Base-by-base conservation (phyloP, 805 yeast species). In the Sporopachydermia lactativora region DNA sequence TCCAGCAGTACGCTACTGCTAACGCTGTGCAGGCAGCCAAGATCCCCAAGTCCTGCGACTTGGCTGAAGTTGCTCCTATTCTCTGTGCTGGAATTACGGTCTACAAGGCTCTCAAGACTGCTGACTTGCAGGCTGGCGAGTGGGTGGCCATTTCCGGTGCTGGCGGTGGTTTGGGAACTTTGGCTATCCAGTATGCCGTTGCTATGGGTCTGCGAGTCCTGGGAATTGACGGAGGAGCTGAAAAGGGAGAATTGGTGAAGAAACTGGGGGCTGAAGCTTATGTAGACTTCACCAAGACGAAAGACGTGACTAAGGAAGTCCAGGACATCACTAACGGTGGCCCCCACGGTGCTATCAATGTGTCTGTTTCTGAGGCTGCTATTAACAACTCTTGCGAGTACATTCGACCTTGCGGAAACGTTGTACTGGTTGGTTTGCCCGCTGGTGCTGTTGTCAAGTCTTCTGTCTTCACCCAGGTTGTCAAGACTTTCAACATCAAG, bases 41-140 rank as follows among this genome's bases (percentile, higher is more conserved):
- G 50, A 75, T 84, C 52, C 88, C 94, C 44, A 54, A 70, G 52
- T 81, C 77, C 44, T 65, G 81, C 35, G 88, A 84, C 56, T 71
- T 83, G 52, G 86, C 89, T 42, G 68, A 65, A 48, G 71, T 75
- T 46, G 77, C 94, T 6, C 94, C 95, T 52, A 75, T 83, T 56
- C 71, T 84, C 54, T 83, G 95, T 66, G 95, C 94, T 31, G 95
- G 95, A 62, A 76, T 83, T 60, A 83, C 95, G 35, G 94, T 81
- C 43, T 83, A 83, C 77, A 83, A 82, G 70, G 95, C 94, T 37
- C 67, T 83, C 58, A 82, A 82, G 70, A 79, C 83, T 36, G 82
- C 94, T 42, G 72, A 71, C 43, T 65, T 78, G 54, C 57, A 50
- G 44, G 73, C 85, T 44, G 86, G 86, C 50, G 71, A 80, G 52